Evolutionary conservation across 139 green algal genomes (phyloP).

Genomic region (Gonium pectorale): DNA sequence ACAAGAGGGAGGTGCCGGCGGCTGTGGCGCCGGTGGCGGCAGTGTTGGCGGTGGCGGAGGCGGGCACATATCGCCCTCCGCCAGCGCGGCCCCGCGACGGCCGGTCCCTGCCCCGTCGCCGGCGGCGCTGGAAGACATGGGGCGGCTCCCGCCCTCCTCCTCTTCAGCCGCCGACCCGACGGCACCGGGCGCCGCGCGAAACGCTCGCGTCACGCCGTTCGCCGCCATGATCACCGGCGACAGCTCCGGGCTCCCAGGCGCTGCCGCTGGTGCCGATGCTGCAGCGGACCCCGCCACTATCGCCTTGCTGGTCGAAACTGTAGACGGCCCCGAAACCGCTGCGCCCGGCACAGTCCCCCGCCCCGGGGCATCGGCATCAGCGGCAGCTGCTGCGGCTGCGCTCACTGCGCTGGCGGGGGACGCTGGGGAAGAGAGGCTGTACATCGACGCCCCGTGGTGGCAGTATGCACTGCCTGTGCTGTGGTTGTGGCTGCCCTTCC

Average conservation of each 20-base stretch:
- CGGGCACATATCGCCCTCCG: no score
- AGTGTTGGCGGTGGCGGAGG: no score
- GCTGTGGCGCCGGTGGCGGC: no score
- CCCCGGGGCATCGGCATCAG: background rate
- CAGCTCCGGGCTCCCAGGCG: background rate
- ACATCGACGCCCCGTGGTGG: conserved; percentile 7
- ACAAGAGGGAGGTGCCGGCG: no score
- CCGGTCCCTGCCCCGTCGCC: background rate
- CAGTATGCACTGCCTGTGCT: background rate
- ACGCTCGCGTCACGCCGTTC: background rate
- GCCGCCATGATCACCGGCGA: background rate
- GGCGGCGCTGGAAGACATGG: no score
- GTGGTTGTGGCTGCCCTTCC: conserved; percentile 22
- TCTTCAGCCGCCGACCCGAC: background rate
- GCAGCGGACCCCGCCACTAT: background rate
- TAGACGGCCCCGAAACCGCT: background rate
- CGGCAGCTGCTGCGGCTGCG: background rate
- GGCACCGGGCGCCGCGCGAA: background rate
- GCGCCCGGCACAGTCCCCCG: background rate
- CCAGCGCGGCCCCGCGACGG: background rate
- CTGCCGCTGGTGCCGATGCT: background rate
- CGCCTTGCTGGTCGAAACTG: background rate
- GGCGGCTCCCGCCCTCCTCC: background rate
- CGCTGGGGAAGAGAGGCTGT: conserved; percentile 1
- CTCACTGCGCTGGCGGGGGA: background rate